Base-by-base conservation (phyloP, 495 filamentous ascomycete species). In the Astrothelium subdiscretum region DNA sequence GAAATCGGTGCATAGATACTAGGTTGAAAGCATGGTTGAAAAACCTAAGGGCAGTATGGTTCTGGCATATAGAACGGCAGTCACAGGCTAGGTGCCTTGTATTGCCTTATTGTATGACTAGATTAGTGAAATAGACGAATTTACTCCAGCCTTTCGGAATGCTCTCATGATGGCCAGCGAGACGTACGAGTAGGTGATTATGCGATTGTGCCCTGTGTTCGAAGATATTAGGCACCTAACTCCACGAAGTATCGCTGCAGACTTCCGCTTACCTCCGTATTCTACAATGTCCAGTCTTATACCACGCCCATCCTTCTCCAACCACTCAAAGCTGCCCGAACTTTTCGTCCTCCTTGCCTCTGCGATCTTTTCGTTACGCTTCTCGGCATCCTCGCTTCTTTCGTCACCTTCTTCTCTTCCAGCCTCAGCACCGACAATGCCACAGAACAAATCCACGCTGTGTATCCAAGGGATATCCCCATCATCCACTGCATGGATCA, bases 91-190 rank as follows among this genome's bases (percentile, higher is more conserved):
- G 10, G 15, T 29, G 24, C 5, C 24, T 54, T 54, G 48, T 29
- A 54, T 10, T 27, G 15, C 15, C 26, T 20, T n/a, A n/a, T n/a
- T n/a, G n/a, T n/a, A n/a, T 15, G 20, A 27, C 24, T 29, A 54
- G 8, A 54, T 54, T 5, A 54, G 48, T 29, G 48, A 29, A 2
- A 12, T 11, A 54, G 48, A 26, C 24, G 24, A 29, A 1, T 20
- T 54, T 15, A 24, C 24, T 15, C 29, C 15, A 6, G 48, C 26
- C 6, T 54, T 26, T 54, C 15, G 48, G 66, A 91, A 91, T 0
- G 85, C 80, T 60, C 85, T 78, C 69, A 87, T 74, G 15, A 87
- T 80, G 1, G 87, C 86, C 12, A 87, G 69, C 11, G 80, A 70
- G 12, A 89, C 81, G 12, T 79, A 75, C 2, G 78, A 70, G 44